phyloP scores from a whole-genome alignment of 495 filamentous ascomycete genomes.

The Neurospora discreta region DNA sequence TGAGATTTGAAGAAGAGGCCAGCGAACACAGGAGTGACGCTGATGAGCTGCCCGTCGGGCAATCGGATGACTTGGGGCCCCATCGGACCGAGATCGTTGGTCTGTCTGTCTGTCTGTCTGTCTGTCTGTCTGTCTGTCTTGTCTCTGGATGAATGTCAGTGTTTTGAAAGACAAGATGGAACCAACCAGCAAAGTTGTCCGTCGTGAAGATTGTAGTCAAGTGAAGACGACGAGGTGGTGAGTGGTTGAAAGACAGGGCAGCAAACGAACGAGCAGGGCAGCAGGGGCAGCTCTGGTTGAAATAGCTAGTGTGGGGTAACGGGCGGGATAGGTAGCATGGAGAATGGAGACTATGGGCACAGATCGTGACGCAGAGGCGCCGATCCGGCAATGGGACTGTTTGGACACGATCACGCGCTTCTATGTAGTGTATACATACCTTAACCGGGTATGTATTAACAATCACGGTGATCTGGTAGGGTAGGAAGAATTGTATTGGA shows the following conservation, averaged over 20 bases:
- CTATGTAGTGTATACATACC: too few relatives aligned
- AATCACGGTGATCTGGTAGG: too few relatives aligned
- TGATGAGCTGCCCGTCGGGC: constrained; percentile 77
- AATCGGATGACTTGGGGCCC: constrained; percentile 44
- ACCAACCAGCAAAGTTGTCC: too few relatives aligned
- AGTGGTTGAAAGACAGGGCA: neutral
- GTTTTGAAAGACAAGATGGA: neutral
- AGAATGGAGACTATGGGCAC: neutral
- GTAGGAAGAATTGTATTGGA: neutral
- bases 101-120: too few relatives aligned
- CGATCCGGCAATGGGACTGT: neutral
- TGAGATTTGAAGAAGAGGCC: constrained; percentile 81
- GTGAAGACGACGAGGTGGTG: neutral
- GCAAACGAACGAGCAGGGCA: neutral
- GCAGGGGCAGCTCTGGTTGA: neutral
- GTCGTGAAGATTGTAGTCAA: neutral
- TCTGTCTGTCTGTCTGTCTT: too few relatives aligned
- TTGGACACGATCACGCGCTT: neutral
- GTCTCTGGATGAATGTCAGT: neutral
- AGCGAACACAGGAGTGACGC: constrained; percentile 73
- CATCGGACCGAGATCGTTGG: constrained; percentile 15
- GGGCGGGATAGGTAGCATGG: neutral
- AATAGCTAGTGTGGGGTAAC: neutral
- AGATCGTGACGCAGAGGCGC: neutral
- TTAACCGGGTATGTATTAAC: neutral